These are phyloP conservation scores for Acanthamoeba castellanii DNA, from an alignment of 208 protist species.

Conservation along the genomic window DNA sequence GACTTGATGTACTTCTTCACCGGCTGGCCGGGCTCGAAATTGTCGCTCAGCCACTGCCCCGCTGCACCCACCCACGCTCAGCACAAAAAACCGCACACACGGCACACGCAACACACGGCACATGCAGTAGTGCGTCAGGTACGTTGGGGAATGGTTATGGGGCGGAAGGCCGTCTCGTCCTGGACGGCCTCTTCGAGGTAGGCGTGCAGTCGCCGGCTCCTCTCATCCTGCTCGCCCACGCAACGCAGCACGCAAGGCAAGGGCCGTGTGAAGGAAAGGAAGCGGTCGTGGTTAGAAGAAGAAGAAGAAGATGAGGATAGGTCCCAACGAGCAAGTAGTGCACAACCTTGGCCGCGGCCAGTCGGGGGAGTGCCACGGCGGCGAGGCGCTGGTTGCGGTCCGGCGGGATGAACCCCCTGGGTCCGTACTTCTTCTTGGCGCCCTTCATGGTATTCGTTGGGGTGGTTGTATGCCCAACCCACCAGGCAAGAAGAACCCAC, in stretches of 20 bases:
- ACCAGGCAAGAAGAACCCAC: too few species aligned
- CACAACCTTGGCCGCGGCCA: not conserved
- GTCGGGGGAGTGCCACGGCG: not conserved
- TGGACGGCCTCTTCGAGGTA: not conserved
- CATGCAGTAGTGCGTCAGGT: not conserved
- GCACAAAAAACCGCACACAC: not conserved
- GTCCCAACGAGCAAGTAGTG: too few species aligned
- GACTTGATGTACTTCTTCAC: constrained; percentile 61
- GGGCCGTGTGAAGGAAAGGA: not conserved
- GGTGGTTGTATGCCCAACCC: too few species aligned
- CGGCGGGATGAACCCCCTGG: not conserved
- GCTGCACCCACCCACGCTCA: not conserved
- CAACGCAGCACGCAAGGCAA: not conserved
- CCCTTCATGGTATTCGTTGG: not conserved
- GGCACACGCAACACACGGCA: not conserved
- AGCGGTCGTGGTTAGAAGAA: not conserved
- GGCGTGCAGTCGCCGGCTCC: not conserved
- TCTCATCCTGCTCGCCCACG: not conserved
- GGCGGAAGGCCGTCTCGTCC: constrained; percentile 17
- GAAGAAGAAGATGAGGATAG: not conserved
- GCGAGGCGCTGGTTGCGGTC: constrained; percentile 20
- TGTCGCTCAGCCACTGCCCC: constrained; percentile 40
- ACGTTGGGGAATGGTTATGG: not conserved
- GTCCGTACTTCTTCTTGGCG: not conserved
- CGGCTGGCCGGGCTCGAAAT: constrained; percentile 9